Percentiles rank a stretch among this genome's conserved stretches.
Evolutionary conservation across 225 moss, liverwort and hornwort genomes (phyloP).

Genomic region (Ulota crispa): DNA sequence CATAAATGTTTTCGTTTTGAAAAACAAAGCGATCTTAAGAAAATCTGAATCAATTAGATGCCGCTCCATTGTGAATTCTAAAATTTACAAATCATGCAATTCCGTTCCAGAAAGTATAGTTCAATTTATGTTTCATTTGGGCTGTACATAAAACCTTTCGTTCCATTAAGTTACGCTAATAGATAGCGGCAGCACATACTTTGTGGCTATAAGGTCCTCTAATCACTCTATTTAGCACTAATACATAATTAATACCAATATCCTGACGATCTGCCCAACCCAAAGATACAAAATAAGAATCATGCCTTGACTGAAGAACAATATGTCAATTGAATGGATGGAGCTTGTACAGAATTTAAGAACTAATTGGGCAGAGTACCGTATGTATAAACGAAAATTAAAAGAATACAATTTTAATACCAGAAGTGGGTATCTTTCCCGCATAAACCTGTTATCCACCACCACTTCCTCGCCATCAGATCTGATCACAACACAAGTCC

Average conservation of each 20-base stretch:
- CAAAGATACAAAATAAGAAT: neutral
- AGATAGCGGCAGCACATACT: neutral
- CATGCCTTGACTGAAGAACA: too few species aligned
- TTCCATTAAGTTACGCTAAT: neutral
- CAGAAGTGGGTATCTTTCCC: conserved; percentile 80
- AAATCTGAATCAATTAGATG: neutral
- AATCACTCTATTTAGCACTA: neutral
- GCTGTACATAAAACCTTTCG: neutral
- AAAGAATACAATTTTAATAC: conserved; percentile 41
- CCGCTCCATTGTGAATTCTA: neutral
- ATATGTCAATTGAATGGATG: too few species aligned
- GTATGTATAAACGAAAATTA: conserved; percentile 7
- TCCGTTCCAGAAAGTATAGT: neutral
- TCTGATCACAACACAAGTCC: conserved; percentile 48
- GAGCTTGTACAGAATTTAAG: neutral
- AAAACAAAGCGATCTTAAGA: too few species aligned
- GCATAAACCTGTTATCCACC: conserved; percentile 94
- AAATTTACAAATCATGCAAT: neutral
- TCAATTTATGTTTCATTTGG: neutral
- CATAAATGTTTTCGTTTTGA: too few species aligned
- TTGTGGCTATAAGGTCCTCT: neutral
- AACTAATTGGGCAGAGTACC: neutral
- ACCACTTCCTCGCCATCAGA: conserved; percentile 85
- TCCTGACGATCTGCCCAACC: neutral
- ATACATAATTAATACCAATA: neutral